Evolutionary conservation across 2,329 filamentous ascomycete genomes (phyloP).

Genomic region (Aspergillus clavatus): DNA sequence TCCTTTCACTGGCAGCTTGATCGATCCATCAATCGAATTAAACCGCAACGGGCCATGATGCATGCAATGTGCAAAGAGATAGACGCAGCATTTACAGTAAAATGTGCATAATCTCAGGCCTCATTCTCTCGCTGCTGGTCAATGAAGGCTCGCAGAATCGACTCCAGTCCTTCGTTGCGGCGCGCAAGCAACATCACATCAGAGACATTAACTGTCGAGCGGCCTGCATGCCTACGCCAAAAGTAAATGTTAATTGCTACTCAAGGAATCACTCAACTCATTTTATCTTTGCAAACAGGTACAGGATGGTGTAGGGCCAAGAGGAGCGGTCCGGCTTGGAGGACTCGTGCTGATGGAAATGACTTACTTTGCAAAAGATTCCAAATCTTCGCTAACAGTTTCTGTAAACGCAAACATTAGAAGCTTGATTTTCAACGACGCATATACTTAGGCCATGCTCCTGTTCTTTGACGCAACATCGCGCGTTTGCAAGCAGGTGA

Average conservation of each 20-base stretch:
- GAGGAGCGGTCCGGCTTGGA: no score
- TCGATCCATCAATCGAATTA: background rate
- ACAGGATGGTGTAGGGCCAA: no score
- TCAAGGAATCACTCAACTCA: background rate
- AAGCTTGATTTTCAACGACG: slow-evolving; percentile 4
- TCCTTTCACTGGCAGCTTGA: background rate
- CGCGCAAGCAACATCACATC: slow-evolving; percentile 85
- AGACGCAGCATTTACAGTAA: background rate
- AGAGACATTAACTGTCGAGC: slow-evolving; percentile 72
- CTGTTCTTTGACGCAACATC: no score
- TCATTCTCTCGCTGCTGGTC: slow-evolving; percentile 28
- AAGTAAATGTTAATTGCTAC: slow-evolving; percentile 8
- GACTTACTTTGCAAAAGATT: slow-evolving; percentile 55
- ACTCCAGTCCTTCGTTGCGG: slow-evolving; percentile 78
- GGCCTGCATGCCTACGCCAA: slow-evolving; percentile 68
- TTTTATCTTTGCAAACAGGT: background rate
- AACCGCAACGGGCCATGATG: background rate
- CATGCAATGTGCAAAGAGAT: background rate
- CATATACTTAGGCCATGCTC: no score
- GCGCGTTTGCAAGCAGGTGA: no score
- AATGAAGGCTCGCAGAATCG: slow-evolving; percentile 54
- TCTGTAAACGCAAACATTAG: slow-evolving; percentile 33
- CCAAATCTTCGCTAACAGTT: slow-evolving; percentile 56
- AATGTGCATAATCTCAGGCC: slow-evolving; percentile 11
- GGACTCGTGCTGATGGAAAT: background rate